Conservation (phyloP, 2,329 filamentous ascomycete species). For the Eurotiales sp. region DNA sequence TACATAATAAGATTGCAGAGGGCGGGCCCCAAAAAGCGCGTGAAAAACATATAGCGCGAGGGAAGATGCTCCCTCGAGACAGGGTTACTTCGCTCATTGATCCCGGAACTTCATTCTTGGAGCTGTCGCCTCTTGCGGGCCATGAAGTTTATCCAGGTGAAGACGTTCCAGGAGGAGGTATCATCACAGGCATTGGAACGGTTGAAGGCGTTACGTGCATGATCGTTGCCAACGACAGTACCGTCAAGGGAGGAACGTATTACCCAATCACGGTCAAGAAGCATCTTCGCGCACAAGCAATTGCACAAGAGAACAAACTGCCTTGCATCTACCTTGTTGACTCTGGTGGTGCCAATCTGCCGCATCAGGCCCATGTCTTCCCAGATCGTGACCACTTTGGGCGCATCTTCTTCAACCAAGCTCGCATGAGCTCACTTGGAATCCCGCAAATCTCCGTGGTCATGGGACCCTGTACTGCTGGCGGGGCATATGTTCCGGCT, state of each 20-base stretch:
- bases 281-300: slow-evolving; percentile 85
- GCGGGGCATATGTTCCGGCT: slow-evolving; percentile 90
- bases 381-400: slow-evolving; percentile 93
- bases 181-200: slow-evolving; percentile 86
- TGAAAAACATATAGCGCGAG: slow-evolving; percentile 79
- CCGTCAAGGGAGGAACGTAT: slow-evolving; percentile 95
- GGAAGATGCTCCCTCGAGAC: slow-evolving; percentile 93
- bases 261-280: slow-evolving; percentile 98
- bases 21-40: slow-evolving; percentile 79
- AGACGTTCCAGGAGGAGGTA: slow-evolving; percentile 82
- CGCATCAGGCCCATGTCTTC: slow-evolving; percentile 93
- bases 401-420: slow-evolving; percentile 97
- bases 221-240: slow-evolving; percentile 93
- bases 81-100: slow-evolving; percentile 84
- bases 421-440: slow-evolving; percentile 80
- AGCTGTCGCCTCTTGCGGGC: slow-evolving; percentile 88
- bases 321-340: slow-evolving; percentile 94
- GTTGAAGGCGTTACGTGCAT: slow-evolving; percentile 89
- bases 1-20: slow-evolving; percentile 68
- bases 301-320: slow-evolving; percentile 79
- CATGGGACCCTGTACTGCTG: slow-evolving; percentile 95
- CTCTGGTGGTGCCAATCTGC: slow-evolving; percentile 90
- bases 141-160: slow-evolving; percentile 81
- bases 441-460: slow-evolving; percentile 94
- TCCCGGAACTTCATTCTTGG: slow-evolving; percentile 82